Evolutionary conservation across 148 eudicot species (phyloP).

Genomic region (Gaultheria prostrata): DNA sequence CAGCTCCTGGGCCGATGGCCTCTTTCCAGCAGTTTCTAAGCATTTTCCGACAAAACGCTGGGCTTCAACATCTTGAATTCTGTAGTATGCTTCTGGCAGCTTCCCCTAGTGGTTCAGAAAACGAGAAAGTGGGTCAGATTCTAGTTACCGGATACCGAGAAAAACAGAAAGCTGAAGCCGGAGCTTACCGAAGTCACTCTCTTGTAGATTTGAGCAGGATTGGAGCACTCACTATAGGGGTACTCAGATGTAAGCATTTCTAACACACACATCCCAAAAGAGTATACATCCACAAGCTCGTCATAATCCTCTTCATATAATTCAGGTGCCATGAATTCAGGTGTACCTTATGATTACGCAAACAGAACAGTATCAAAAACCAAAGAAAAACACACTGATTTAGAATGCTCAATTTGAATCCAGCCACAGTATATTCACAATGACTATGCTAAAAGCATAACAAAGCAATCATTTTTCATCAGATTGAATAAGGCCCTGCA

Average conservation of each 20-base stretch:
- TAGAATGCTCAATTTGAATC: not conserved
- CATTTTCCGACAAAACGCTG: slow-evolving; percentile 44
- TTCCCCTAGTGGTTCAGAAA: slow-evolving; percentile 32
- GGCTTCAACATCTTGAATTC: slow-evolving; percentile 39
- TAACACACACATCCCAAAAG: slow-evolving; percentile 52
- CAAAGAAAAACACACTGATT: not conserved
- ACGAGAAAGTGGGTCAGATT: not conserved
- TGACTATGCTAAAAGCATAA: not conserved
- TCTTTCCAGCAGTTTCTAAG: slow-evolving; percentile 35
- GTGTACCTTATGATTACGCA: slow-evolving; percentile 40
- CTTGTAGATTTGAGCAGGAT: slow-evolving; percentile 56
- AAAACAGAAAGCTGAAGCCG: not conserved
- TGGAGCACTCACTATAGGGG: slow-evolving; percentile 53
- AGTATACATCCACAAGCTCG: slow-evolving; percentile 64
- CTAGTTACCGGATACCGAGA: not conserved
- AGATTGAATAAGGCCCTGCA: not conserved
- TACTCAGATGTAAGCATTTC: slow-evolving; percentile 54
- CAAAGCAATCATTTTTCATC: not conserved
- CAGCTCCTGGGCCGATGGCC: slow-evolving; percentile 43
- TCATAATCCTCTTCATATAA: slow-evolving; percentile 63
- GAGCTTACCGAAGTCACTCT: slow-evolving; percentile 49
- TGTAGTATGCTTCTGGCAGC: slow-evolving; percentile 42
- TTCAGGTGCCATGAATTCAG: slow-evolving; percentile 82
- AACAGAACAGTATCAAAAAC: not conserved
- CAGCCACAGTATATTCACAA: not conserved